These are phyloP conservation scores for Amaranthus palmeri DNA, from an alignment of 148 eudicot species.

Conservation along the genomic window DNA sequence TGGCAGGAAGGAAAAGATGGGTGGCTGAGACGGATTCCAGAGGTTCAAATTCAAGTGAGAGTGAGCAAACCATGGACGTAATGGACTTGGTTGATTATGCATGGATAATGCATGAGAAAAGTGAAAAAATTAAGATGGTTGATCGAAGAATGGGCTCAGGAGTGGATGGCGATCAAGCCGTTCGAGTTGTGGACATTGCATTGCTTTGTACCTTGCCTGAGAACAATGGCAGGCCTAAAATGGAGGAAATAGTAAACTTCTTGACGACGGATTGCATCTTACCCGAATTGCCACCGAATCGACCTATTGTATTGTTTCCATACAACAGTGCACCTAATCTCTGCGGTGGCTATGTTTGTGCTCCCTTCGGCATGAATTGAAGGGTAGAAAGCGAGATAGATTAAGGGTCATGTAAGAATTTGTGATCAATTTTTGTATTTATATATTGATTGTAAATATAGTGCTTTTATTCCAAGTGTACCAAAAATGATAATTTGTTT, in stretches of 20 bases:
- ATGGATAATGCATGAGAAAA: slow-evolving; percentile 58
- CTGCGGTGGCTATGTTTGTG: slow-evolving; percentile 33
- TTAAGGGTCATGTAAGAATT: not conserved
- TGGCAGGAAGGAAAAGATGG: slow-evolving; percentile 46
- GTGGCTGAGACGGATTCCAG: slow-evolving; percentile 17
- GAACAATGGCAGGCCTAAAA: slow-evolving; percentile 56
- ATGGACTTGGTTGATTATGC: slow-evolving; percentile 64
- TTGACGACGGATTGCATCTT: slow-evolving; percentile 34
- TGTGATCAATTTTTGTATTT: not conserved
- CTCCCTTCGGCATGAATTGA: slow-evolving; percentile 17
- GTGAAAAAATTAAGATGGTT: slow-evolving; percentile 45
- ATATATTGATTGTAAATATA: not conserved
- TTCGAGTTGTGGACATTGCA: slow-evolving; percentile 59
- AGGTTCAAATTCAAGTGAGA: not conserved
- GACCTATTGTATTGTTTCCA: slow-evolving; percentile 49
- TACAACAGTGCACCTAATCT: slow-evolving; percentile 32
- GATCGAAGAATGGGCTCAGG: slow-evolving; percentile 64
- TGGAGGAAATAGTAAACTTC: slow-evolving; percentile 50
- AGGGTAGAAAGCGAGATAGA: not conserved
- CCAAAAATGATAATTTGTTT: no score
- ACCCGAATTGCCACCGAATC: slow-evolving; percentile 54
- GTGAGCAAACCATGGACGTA: slow-evolving; percentile 9
- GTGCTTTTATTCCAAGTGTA: no score
- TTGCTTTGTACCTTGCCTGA: slow-evolving; percentile 67
- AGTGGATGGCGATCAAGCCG: slow-evolving; percentile 48